Base-by-base conservation (phyloP, 768 basidiomycete species). In the Suillus ampliporus region DNA sequence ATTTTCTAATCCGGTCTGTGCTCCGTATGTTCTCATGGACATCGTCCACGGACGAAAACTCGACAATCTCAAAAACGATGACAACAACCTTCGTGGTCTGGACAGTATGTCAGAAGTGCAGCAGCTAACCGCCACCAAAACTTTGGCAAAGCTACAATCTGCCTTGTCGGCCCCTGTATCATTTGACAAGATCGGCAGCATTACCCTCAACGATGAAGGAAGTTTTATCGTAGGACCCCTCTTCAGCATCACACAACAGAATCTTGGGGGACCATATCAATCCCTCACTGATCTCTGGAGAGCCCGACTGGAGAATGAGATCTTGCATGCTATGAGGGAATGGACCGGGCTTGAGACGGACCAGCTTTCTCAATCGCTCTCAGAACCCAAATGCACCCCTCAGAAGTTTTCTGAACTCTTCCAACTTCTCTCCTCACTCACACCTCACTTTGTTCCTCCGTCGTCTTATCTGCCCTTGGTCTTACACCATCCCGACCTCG, bases 401-500 rank as follows among this genome's bases (percentile, higher is more conserved):
- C 53, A 26, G 4, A 13, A 17, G 3, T 38, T 56, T 38, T 56
- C 53, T 10, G 15, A 56, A 2, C 37, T 56, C 23, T 26, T 26
- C 15, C 37, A 56, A 38, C 53, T 56, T 56, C 53, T 56, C 8
- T 38, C 37, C 23, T 56, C 37, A 23, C 23, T 38, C 23, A 19
- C 35, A 19, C 53, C 23, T 2, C 37, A 40, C 37, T 56, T 56
- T 17, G 23, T 56, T 8, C 53, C 53, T 56, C 37, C 23, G 26
- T 19, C 53, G 2, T 26, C 23, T 38, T 56, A 26, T n/a, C 35
- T 54, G 21, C 35, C 23, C 9, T 38, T 56, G 37, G 37, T 11
- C 17, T 56, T 56, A 23, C n/a, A 54, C 15, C 52, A 54, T 37
- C 52, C 52, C 2, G 52, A 54, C 52, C 35, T 54, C 35, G 52